A percentile compares a stretch with the other conserved stretches of the same genome.
Evolutionary conservation across 768 basidiomycete genomes (phyloP).

Genomic region (Trichaptum fuscoviolaceum): DNA sequence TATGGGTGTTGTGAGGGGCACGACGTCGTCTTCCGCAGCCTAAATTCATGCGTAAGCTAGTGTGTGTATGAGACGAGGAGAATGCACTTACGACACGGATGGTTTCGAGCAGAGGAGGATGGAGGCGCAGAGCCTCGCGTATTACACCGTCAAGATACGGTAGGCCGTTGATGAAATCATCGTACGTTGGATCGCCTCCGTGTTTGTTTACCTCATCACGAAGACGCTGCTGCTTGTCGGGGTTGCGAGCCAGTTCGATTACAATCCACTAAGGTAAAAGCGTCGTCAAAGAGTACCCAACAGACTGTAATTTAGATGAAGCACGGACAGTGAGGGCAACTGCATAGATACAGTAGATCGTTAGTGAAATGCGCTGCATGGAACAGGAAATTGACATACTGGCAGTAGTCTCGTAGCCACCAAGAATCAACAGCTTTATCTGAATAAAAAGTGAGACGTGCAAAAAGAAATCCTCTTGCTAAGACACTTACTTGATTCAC

Average conservation of each 20-base stretch:
- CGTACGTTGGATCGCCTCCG: conserved; percentile 46
- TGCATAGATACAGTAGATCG: conserved; percentile 12
- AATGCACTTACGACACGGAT: conserved; percentile 31
- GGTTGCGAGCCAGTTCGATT: conserved; percentile 41
- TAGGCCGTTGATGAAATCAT: conserved; percentile 42
- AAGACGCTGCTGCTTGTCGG: conserved; percentile 40
- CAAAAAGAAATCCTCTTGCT: not conserved
- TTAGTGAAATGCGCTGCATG: conserved; percentile 30
- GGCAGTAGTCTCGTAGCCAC: conserved; percentile 54
- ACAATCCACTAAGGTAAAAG: conserved; percentile 12
- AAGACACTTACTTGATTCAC: conserved; percentile 22
- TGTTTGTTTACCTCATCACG: conserved; percentile 36
- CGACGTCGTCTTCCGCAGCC: conserved; percentile 48
- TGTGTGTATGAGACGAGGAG: not conserved
- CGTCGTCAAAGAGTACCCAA: not conserved
- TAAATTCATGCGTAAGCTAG: conserved; percentile 2
- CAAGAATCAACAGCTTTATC: conserved; percentile 60
- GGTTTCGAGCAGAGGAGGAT: conserved; percentile 34
- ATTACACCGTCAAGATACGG: conserved; percentile 53
- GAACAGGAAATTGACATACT: conserved; percentile 23
- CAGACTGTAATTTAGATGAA: not conserved
- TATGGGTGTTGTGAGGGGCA: conserved; percentile 53
- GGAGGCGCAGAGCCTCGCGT: conserved; percentile 39
- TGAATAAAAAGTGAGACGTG: conserved; percentile 40
- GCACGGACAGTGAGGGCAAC: conserved; percentile 22